Conservation (phyloP, 306 rosid species). For the Cucurbita argyrosperma region DNA sequence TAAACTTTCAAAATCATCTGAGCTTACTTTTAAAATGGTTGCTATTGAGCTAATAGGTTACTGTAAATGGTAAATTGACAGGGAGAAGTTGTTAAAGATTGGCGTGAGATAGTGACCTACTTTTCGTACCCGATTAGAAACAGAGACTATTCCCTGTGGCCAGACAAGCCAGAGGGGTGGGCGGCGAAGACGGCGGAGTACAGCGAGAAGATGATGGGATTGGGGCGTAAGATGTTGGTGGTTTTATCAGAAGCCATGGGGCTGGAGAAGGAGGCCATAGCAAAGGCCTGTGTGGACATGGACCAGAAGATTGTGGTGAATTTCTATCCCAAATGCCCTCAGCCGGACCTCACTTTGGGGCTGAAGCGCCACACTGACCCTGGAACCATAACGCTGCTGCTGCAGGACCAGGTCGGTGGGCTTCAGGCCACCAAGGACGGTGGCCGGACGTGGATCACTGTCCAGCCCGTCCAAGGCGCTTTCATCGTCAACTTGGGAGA, state of each 20-base stretch:
- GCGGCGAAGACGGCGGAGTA: conserved; percentile 37
- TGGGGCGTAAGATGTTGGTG: conserved; percentile 60
- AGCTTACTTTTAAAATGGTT: too few relatives aligned
- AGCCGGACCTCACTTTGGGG: conserved; percentile 82
- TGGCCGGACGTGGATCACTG: conserved; percentile 79
- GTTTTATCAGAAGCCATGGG: conserved; percentile 86
- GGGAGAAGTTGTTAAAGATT: conserved; percentile 70
- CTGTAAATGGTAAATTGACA: not conserved
- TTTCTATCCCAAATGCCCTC: conserved; percentile 78
- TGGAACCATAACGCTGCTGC: conserved; percentile 72
- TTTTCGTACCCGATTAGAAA: conserved; percentile 42
- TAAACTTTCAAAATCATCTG: too few relatives aligned
- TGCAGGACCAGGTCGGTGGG: conserved; percentile 87
- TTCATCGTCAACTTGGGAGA: conserved; percentile 92
- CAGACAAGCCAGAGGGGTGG: conserved; percentile 78
- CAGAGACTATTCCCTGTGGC: conserved; percentile 68
- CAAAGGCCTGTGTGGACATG: conserved; percentile 71
- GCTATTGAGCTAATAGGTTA: not conserved
- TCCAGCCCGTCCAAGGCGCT: conserved; percentile 69
- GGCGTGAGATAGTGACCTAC: conserved; percentile 70
- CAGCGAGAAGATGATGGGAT: conserved; percentile 56
- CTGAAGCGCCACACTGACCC: conserved; percentile 87
- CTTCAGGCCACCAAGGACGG: conserved; percentile 76
- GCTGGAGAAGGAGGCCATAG: conserved; percentile 56
- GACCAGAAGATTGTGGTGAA: conserved; percentile 76